Evolutionary conservation across 352 stramenopile species (phyloP).

Genomic region (Phytophthora citricola): DNA sequence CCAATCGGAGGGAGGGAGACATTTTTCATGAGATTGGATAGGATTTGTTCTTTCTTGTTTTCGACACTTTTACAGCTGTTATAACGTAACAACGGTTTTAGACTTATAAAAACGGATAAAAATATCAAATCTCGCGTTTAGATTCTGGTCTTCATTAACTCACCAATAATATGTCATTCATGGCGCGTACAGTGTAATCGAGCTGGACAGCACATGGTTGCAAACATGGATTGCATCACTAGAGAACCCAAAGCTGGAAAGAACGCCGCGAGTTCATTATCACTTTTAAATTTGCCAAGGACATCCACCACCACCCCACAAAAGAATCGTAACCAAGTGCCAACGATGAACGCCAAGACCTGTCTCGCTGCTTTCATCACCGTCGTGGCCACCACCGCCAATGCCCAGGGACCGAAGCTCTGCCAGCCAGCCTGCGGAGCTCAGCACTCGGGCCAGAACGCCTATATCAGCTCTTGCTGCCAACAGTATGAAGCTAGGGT

Average conservation of each 20-base stretch:
- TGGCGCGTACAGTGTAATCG: no score
- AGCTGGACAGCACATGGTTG: no score
- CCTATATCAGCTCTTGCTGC: neutral
- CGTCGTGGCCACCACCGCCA: neutral
- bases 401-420: neutral
- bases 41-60: no score
- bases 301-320: neutral
- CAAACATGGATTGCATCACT: no score
- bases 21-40: no score
- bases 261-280: neutral
- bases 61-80: no score
- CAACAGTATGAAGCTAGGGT: neutral
- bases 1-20: no score
- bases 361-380: neutral
- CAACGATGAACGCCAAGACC: neutral
- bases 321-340: neutral
- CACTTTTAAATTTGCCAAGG: neutral
- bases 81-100: no score
- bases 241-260: neutral
- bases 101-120: no score
- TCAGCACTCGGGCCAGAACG: neutral
- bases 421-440: neutral
- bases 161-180: no score
- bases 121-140: no score
- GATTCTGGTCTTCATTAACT: no score